Evolutionary conservation across 2,329 filamentous ascomycete genomes (phyloP).

Genomic region (Byssochlamys sp.): DNA sequence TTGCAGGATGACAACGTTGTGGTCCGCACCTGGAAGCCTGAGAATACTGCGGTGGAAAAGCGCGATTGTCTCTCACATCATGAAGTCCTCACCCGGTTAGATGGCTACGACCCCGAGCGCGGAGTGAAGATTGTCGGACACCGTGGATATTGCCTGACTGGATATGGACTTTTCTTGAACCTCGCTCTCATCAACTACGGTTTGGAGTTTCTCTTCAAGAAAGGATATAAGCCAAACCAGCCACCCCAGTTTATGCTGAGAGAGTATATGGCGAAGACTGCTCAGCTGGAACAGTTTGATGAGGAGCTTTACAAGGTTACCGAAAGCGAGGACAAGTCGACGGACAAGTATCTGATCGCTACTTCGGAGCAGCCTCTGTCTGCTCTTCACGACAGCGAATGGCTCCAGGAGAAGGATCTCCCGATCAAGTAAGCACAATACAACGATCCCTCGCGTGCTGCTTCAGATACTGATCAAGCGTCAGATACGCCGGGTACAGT

Average conservation of each 20-base stretch:
- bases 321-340: slow-evolving; percentile 71
- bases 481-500: slow-evolving; percentile 70
- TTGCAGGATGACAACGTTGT: slow-evolving; percentile 68
- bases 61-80: slow-evolving; percentile 78
- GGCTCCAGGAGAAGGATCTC: slow-evolving; percentile 73
- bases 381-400: slow-evolving; percentile 85
- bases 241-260: slow-evolving; percentile 91
- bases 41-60: slow-evolving; percentile 64
- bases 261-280: slow-evolving; percentile 95
- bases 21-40: slow-evolving; percentile 69
- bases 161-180: slow-evolving; percentile 84
- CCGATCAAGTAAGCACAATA: slow-evolving; percentile 64
- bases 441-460: neutral
- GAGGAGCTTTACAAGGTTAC: slow-evolving; percentile 95
- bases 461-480: neutral
- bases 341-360: slow-evolving; percentile 74
- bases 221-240: slow-evolving; percentile 73
- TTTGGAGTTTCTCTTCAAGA: slow-evolving; percentile 72
- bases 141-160: slow-evolving; percentile 82
- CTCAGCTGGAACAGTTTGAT: slow-evolving; percentile 92
- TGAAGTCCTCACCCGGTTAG: slow-evolving; percentile 77
- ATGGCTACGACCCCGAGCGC: slow-evolving; percentile 86
- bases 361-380: slow-evolving; percentile 94
- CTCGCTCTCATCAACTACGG: slow-evolving; percentile 92
- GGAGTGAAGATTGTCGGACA: slow-evolving; percentile 92